Evolutionary conservation across 2,329 filamentous ascomycete species (phyloP).

Genomic region (Cercospora berteroae): DNA sequence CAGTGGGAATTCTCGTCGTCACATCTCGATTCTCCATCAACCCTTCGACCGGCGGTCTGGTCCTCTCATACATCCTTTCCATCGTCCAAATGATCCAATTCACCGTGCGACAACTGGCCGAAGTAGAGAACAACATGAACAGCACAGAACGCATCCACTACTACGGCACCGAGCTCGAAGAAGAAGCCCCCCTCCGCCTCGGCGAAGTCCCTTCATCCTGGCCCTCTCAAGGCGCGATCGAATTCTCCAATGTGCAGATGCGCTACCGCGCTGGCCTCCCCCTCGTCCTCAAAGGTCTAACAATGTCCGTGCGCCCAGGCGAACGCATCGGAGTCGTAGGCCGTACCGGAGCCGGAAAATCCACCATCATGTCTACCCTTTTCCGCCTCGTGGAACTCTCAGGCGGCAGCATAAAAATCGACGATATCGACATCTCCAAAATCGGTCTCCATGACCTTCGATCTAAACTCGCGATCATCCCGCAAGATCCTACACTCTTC

Average conservation of each 20-base stretch:
- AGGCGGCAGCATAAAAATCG: conserved; percentile 49
- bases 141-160: conserved; percentile 87
- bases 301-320: conserved; percentile 69
- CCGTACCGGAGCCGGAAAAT: conserved; percentile 79
- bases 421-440: conserved; percentile 61
- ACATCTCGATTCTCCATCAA: conserved; percentile 83
- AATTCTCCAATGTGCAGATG: conserved; percentile 53
- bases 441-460: conserved; percentile 74
- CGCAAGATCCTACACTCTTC: conserved; percentile 82
- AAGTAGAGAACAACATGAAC: conserved; percentile 98
- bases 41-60: conserved; percentile 81
- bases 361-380: conserved; percentile 76
- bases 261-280: conserved; percentile 52
- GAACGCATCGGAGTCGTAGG: conserved; percentile 81
- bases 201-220: conserved; percentile 68
- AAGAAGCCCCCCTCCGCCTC: conserved; percentile 82
- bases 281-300: conserved; percentile 50
- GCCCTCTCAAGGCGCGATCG: conserved; percentile 77
- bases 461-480: conserved; percentile 72
- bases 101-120: conserved; percentile 86
- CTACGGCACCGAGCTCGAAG: conserved; percentile 81
- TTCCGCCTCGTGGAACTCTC: conserved; percentile 64
- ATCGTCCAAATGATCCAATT: conserved; percentile 97
- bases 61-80: conserved; percentile 86
- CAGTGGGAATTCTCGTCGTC: conserved; percentile 83